phyloP scores from a whole-genome alignment of 352 stramenopile genomes.

The Phytophthora macrochlamydospora region DNA sequence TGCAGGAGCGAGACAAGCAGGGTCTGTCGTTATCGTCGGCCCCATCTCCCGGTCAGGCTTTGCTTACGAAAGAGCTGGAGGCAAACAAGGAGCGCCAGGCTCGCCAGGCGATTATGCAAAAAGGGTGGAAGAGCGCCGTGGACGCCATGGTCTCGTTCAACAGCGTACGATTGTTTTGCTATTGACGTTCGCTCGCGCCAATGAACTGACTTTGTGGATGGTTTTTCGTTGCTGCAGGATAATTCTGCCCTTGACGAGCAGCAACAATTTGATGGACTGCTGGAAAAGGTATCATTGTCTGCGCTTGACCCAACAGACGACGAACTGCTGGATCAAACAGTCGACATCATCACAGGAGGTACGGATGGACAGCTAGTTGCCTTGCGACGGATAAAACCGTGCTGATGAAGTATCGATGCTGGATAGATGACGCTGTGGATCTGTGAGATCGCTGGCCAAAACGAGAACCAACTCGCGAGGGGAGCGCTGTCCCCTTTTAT shows the following conservation, averaged over 20 bases:
- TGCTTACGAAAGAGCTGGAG: slow-evolving; percentile 89
- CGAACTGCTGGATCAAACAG: slow-evolving; percentile 52
- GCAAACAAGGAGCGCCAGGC: slow-evolving; percentile 90
- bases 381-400: too few species aligned
- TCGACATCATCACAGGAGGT: slow-evolving; percentile 57
- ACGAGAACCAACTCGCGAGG: slow-evolving; percentile 20
- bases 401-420: too few species aligned
- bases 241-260: slow-evolving; percentile 57
- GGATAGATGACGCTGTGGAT: slow-evolving; percentile 51
- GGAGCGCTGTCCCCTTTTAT: slow-evolving; percentile 32
- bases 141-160: slow-evolving; percentile 83
- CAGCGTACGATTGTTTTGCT: slow-evolving; percentile 45
- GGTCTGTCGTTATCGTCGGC: slow-evolving; percentile 77
- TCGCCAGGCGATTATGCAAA: slow-evolving; percentile 88
- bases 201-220: background rate
- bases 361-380: background rate
- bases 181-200: background rate
- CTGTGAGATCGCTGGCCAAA: slow-evolving; percentile 28
- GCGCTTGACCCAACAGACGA: slow-evolving; percentile 67
- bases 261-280: slow-evolving; percentile 63
- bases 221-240: slow-evolving; percentile 34
- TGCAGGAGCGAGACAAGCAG: slow-evolving; percentile 85
- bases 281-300: slow-evolving; percentile 69
- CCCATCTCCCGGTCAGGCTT: slow-evolving; percentile 80
- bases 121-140: slow-evolving; percentile 87